Conservation (phyloP, 805 yeast genomes). For the Grigorovia humatica region DNA sequence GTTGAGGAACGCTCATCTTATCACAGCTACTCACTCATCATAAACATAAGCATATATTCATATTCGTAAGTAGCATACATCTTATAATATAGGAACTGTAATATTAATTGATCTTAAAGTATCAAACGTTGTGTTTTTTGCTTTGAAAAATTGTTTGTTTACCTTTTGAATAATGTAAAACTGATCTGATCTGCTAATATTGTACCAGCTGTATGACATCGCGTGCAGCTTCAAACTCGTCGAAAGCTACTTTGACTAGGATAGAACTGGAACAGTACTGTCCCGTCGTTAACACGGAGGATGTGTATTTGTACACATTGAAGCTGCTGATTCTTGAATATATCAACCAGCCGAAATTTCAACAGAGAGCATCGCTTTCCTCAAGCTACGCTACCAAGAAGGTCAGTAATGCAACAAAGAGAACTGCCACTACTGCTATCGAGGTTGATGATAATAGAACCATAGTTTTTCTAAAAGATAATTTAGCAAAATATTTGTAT, state of each 20-base stretch:
- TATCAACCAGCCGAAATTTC: conserved; percentile 53
- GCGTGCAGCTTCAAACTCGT: not conserved
- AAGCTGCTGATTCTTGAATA: conserved; percentile 51
- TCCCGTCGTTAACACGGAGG: conserved; percentile 7
- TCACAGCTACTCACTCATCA: not conserved
- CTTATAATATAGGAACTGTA: not conserved
- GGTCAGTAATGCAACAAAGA: not conserved
- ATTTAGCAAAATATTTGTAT: conserved; percentile 34
- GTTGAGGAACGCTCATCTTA: no score
- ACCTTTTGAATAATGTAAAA: conserved; percentile 2
- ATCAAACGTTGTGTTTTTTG: not conserved
- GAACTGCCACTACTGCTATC: not conserved
- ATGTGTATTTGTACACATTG: conserved; percentile 42
- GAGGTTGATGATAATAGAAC: not conserved
- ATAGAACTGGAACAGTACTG: not conserved
- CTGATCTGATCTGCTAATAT: not conserved
- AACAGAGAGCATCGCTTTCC: conserved; percentile 9
- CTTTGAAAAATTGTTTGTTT: not conserved
- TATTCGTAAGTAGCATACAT: not conserved
- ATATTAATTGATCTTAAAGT: not conserved
- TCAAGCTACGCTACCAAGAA: not conserved
- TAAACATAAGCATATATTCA: not conserved
- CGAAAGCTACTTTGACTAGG: not conserved
- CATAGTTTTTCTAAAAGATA: not conserved
- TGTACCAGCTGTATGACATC: not conserved